phyloP scores from a whole-genome alignment of 306 rosid genomes.

The Cicer bijugum region DNA sequence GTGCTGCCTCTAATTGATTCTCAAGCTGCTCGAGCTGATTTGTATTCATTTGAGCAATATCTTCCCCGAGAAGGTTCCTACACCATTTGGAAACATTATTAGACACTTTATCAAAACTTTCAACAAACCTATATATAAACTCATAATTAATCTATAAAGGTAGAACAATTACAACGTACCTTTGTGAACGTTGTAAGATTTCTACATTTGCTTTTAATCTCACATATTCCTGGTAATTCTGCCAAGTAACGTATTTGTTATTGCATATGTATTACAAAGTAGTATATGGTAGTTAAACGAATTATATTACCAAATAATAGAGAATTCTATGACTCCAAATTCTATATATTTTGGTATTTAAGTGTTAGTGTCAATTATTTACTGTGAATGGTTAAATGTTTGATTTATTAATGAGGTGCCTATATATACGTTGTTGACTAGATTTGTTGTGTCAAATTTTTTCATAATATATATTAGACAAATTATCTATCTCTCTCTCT shows the following conservation, averaged over 20 bases:
- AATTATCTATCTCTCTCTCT: no score
- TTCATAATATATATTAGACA: no score
- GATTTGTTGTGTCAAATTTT: no score
- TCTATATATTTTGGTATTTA: no score
- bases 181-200: constrained; percentile 74
- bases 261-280: neutral
- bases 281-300: no score
- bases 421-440: no score
- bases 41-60: constrained; percentile 65
- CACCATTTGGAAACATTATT: constrained; percentile 21
- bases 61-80: constrained; percentile 90
- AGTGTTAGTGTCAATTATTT: no score
- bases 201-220: constrained; percentile 79
- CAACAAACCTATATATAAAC: neutral
- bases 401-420: no score
- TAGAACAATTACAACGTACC: constrained; percentile 46
- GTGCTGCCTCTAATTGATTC: constrained; percentile 72
- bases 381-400: no score
- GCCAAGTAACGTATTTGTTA: constrained; percentile 40
- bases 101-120: neutral
- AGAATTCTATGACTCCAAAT: no score
- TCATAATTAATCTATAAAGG: neutral
- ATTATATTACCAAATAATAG: no score
- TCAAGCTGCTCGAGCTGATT: constrained; percentile 75
- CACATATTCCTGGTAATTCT: constrained; percentile 75